phyloP scores from a whole-genome alignment of 1,139 yeast genomes.

The Yamadazyma kanchanaburiensis region DNA sequence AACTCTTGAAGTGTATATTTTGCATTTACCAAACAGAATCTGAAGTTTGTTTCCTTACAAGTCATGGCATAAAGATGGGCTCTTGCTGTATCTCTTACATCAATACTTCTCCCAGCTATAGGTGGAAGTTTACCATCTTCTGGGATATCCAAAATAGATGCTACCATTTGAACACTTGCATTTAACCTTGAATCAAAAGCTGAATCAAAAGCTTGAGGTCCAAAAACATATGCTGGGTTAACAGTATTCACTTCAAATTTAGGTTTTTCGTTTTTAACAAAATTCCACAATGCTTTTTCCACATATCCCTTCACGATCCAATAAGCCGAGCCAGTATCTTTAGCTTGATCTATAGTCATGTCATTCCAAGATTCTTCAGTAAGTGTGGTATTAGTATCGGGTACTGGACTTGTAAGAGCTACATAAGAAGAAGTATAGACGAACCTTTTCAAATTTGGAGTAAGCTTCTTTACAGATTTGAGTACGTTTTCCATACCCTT shows the following conservation, averaged over 20 bases:
- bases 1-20: conserved; percentile 33
- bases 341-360: conserved; percentile 29
- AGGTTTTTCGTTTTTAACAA: conserved; percentile 27
- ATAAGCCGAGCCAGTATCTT: conserved; percentile 21
- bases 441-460: conserved; percentile 20
- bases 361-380: conserved; percentile 39
- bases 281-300: conserved; percentile 51
- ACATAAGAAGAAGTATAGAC: conserved; percentile 25
- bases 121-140: conserved; percentile 14
- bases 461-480: conserved; percentile 17
- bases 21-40: conserved; percentile 36
- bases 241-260: conserved; percentile 22
- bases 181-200: conserved; percentile 32
- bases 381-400: conserved; percentile 1
- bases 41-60: conserved; percentile 19
- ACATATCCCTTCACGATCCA: conserved; percentile 31
- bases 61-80: conserved; percentile 48
- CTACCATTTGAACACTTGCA: conserved; percentile 38
- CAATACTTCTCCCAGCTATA: conserved; percentile 26
- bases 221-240: conserved; percentile 33
- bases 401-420: not conserved
- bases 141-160: conserved; percentile 14
- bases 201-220: conserved; percentile 33
- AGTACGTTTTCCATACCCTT: conserved; percentile 23
- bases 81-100: conserved; percentile 52